Evolutionary conservation across 805 yeast species (phyloP).

Genomic region (Ogataea philodendri): DNA sequence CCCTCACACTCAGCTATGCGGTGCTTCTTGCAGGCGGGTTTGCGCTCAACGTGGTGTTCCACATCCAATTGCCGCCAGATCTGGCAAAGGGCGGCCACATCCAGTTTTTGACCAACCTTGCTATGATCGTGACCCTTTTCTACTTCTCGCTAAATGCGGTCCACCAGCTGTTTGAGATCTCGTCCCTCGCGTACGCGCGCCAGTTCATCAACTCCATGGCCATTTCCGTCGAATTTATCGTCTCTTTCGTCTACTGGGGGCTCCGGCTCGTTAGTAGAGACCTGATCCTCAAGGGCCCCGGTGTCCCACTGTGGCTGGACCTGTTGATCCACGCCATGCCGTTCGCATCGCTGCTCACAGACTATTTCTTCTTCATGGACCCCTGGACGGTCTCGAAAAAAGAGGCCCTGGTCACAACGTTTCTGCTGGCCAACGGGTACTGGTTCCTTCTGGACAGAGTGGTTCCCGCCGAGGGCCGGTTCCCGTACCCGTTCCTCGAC

Average conservation of each 20-base stretch:
- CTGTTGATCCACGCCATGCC: conserved; percentile 62
- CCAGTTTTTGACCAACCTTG: conserved; percentile 72
- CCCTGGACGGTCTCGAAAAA: conserved; percentile 37
- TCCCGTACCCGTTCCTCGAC: conserved; percentile 69
- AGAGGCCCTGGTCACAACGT: conserved; percentile 41
- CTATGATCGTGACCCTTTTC: conserved; percentile 46
- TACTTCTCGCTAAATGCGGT: conserved; percentile 40
- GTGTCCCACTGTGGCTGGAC: conserved; percentile 52
- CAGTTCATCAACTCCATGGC: conserved; percentile 51
- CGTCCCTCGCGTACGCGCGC: conserved; percentile 28
- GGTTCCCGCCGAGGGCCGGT: conserved; percentile 44
- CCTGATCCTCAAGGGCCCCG: conserved; percentile 42
- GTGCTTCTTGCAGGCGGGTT: conserved; percentile 13
- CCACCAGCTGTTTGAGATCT: conserved; percentile 36
- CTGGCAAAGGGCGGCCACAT: conserved; percentile 60
- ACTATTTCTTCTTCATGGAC: conserved; percentile 54
- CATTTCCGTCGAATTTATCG: conserved; percentile 57
- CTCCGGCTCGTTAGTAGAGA: conserved; percentile 50
- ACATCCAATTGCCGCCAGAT: conserved; percentile 44
- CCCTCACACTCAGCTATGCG: conserved; percentile 18
- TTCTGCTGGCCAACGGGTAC: conserved; percentile 44
- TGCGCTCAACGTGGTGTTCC: conserved; percentile 17
- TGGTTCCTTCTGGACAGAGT: conserved; percentile 51
- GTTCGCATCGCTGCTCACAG: conserved; percentile 46
- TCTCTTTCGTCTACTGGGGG: conserved; percentile 68